Conservation (phyloP, 352 stramenopile species). For the Thalassiosira oceanica region DNA sequence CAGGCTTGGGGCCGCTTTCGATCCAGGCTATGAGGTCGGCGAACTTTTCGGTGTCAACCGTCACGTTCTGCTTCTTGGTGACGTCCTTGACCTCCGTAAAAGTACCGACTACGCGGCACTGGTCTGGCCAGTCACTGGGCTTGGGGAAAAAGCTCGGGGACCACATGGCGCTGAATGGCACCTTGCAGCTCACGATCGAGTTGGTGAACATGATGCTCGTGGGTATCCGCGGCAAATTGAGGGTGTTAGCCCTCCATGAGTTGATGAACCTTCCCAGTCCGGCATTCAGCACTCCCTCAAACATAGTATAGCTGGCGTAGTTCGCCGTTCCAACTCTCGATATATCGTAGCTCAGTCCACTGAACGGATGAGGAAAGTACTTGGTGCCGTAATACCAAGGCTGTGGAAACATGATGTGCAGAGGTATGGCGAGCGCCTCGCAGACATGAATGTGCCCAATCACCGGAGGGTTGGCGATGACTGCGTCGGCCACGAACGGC, state of each 20-base stretch:
- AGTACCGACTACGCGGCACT: slow-evolving; percentile 88
- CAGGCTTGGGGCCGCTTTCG: slow-evolving; percentile 64
- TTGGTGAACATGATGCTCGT: slow-evolving; percentile 53
- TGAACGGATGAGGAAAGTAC: slow-evolving; percentile 88
- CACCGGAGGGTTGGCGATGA: slow-evolving; percentile 92
- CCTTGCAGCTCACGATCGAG: slow-evolving; percentile 53
- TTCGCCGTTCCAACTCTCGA: slow-evolving; percentile 68
- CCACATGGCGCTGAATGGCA: slow-evolving; percentile 89
- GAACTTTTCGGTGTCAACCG: slow-evolving; percentile 41
- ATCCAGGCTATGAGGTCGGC: slow-evolving; percentile 52
- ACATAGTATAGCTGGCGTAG: slow-evolving; percentile 86
- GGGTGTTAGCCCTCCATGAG: slow-evolving; percentile 66
- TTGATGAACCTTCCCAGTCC: slow-evolving; percentile 84
- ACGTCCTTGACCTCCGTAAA: slow-evolving; percentile 60
- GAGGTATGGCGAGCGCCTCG: slow-evolving; percentile 87
- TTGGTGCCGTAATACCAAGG: slow-evolving; percentile 82
- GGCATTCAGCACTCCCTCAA: slow-evolving; percentile 85
- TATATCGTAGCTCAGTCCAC: slow-evolving; percentile 83
- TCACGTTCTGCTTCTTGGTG: slow-evolving; percentile 10
- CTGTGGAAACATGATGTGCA: slow-evolving; percentile 93
- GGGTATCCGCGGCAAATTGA: slow-evolving; percentile 41
- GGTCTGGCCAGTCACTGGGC: slow-evolving; percentile 85
- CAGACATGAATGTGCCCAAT: slow-evolving; percentile 91
- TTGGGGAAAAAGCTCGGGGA: slow-evolving; percentile 85
- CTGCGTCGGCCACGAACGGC: slow-evolving; percentile 86